Evolutionary conservation across 768 basidiomycete genomes (phyloP).

Genomic region (Boletus rubroflammeus): DNA sequence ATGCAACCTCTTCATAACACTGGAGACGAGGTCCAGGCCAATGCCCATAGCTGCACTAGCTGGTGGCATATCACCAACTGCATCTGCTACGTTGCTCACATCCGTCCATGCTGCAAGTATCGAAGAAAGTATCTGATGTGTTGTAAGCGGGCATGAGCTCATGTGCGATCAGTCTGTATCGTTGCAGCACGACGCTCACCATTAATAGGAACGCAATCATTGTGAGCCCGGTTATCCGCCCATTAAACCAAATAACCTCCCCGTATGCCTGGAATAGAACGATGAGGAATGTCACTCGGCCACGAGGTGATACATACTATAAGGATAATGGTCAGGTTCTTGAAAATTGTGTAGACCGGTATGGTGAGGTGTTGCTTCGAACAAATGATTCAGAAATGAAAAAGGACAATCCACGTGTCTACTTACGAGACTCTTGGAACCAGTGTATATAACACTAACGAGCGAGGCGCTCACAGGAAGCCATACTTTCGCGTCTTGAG

Average conservation of each 20-base stretch:
- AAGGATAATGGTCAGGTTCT: constrained; percentile 98
- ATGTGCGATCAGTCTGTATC: background rate
- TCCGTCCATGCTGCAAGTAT: constrained; percentile 97
- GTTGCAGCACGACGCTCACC: constrained; percentile 43
- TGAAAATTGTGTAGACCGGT: constrained; percentile 98
- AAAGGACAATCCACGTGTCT: background rate
- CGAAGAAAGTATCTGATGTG: constrained; percentile 77
- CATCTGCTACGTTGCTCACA: constrained; percentile 42
- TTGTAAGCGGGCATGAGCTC: background rate
- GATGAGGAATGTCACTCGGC: background rate
- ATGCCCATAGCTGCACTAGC: constrained; percentile 26
- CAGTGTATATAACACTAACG: constrained; percentile 95
- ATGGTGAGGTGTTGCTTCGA: constrained; percentile 92
- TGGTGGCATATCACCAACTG: constrained; percentile 23
- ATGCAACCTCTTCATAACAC: constrained; percentile 53
- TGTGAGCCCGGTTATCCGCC: constrained; percentile 81
- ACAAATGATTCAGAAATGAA: background rate
- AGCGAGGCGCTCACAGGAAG: constrained; percentile 91
- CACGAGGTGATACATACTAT: constrained; percentile 56
- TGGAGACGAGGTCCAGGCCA: constrained; percentile 37
- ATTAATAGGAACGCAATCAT: constrained; percentile 89
- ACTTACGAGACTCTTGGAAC: constrained; percentile 92
- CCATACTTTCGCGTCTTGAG: constrained; percentile 85
- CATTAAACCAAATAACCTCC: constrained; percentile 96
- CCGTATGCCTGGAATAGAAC: constrained; percentile 74